A percentile compares a stretch with the other conserved stretches of the same genome.
Evolutionary conservation across 257 asterid genomes (phyloP).

Genomic region (Verbascum thapsus): DNA sequence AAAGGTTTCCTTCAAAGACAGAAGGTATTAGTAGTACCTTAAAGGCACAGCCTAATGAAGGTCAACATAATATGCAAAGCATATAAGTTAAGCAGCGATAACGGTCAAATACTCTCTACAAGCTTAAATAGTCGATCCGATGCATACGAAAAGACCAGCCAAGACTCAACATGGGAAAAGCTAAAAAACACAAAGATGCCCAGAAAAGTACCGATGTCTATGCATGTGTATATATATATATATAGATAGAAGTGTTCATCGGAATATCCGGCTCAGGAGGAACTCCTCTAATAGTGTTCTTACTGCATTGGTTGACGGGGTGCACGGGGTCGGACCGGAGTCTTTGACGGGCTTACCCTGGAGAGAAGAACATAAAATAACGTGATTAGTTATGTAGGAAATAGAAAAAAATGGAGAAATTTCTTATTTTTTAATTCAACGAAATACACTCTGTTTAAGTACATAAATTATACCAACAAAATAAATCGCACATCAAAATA

Average conservation of each 20-base stretch:
- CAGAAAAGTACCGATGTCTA: conserved; percentile 39
- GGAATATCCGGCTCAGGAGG: conserved; percentile 30
- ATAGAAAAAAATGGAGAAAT: too few species aligned
- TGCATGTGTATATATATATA: conserved; percentile 35
- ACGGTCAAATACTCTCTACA: conserved; percentile 60
- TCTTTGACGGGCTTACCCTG: conserved; percentile 89
- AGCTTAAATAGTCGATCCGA: conserved; percentile 37
- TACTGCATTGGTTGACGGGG: conserved; percentile 65
- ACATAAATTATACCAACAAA: too few species aligned
- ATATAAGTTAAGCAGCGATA: conserved; percentile 45
- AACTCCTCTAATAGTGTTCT: conserved; percentile 33
- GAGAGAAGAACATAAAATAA: background rate
- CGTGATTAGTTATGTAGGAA: background rate
- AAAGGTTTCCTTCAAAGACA: too few species aligned
- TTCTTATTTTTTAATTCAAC: too few species aligned
- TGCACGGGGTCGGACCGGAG: conserved; percentile 69
- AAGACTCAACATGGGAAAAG: conserved; percentile 32
- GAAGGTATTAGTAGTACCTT: conserved; percentile 4
- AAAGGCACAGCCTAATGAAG: conserved; percentile 27
- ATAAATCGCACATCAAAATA: too few species aligned
- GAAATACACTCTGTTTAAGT: too few species aligned
- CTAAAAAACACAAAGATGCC: conserved; percentile 41
- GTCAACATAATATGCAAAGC: conserved; percentile 28
- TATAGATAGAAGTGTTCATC: conserved; percentile 35
- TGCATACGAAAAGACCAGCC: conserved; percentile 30